Base-by-base conservation (phyloP, 108 stramenopile species). In the Parietichytrium sp. region DNA sequence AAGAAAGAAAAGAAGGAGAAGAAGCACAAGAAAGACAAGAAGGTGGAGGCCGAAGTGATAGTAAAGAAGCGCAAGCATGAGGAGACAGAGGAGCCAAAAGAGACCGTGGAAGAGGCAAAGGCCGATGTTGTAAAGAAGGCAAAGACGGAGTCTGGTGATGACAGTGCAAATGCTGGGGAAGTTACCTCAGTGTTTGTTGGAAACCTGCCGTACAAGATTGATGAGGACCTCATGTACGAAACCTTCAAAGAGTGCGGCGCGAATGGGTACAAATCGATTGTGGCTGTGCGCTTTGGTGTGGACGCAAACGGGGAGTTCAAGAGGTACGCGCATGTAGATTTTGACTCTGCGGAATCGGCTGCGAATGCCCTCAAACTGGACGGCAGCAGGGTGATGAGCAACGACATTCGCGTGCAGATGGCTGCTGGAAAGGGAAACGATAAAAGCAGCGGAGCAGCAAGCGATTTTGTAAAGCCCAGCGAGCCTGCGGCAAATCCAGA, bases 401-500 rank as follows among this genome's bases (percentile, higher is more conserved):
- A 20, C 15, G 45, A 72, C 38, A 72, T 72, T 20, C 61, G 79
- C 47, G 53, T 81, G 12, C 48, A 82, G 79, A 50, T 51, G 49
- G 45, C 81, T 47, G 78, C 83, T 4, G 15, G 20, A 33, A 1
- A 72, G 15, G 25, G 20, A 8, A 72, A 72, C n/a, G 42, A 36
- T 25, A 0, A 16, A 10, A 26, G 25, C 54, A 26, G 25, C 54
- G 42, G 20, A 6, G 25, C 42, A 1, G 38, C 61, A 16, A 72
- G 45, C 20, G n/a, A 33, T 1, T 72, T 72, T 45, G 61, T 72
- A 80, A 87, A 84, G 50, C 95, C 93, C 29, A 92, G 91, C 82
- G 88, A 86, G 72, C 91, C 55, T 20, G 61, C 38, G 18, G 27
- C 91, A 27, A 91, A 95, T 25, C 94, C 94, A 15, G 80, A 61